Evolutionary conservation across 2,329 filamentous ascomycete genomes (phyloP), one percentile per base, ranked within the genome.

Genomic region (Fusarium solani-melongenae): DNA sequence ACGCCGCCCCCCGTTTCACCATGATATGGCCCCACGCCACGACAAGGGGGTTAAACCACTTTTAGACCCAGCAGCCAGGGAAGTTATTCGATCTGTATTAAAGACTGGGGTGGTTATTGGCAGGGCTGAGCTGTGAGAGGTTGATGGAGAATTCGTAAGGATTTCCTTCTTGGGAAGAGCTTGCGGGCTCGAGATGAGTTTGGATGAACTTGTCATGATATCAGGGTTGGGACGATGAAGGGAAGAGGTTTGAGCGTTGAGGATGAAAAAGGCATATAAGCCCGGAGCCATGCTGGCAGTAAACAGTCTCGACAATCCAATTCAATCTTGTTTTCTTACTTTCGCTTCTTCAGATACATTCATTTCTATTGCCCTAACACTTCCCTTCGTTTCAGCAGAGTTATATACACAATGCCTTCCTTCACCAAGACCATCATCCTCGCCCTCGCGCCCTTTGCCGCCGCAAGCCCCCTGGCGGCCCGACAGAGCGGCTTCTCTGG

Each of bases 391-490:
- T 68, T 53, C 29, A 51, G 15, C 9, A 14, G 20, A 15, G 20
- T 7, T 44, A 22, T 6, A 14, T 68, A 56, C 59, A 73, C 49
- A 36, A 78, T 78, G 75, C 70, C 73, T 60, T 73, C 73, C 12
- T 31, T 71, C 56, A 62, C 59, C 38, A 69, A 67, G 24, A 57
- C 71, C 51, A 39, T 78, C 55, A 68, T 78, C 60, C 39, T 78
- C 53, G 67, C 71, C 60, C 71, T 78, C 5, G 64, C 70, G 58
- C 72, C 76, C 29, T 64, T 78, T 29, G 76, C 66, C 41, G 60
- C 73, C 64, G 76, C 76, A 41, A 67, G 73, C 44, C 76, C 76
- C 66, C 65, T 78, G 44, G 66, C 64, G 29, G 56, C 24, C 39
- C 68, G 73, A 44, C 71, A 68, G 53, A 57, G 63, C 31, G 62